Evolutionary conservation across 495 filamentous ascomycete species (phyloP).

Genomic region (Penicillium bialowiezense): DNA sequence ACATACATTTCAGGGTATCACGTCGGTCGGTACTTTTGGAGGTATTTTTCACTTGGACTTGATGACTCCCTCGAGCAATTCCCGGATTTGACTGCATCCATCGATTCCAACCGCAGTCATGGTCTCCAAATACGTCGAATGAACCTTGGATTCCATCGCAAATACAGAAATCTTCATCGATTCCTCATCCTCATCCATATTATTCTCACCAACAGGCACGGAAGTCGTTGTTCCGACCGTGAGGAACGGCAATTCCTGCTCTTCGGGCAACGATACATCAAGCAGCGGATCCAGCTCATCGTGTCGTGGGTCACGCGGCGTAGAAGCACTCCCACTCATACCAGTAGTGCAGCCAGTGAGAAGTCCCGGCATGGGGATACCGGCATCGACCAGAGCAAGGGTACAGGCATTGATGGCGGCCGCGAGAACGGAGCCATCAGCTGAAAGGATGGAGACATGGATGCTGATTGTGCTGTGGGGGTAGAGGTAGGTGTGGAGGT

Average conservation of each 20-base stretch:
- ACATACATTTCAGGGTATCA: constrained; percentile 21
- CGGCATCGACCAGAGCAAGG: constrained; percentile 89
- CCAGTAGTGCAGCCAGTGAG: constrained; percentile 85
- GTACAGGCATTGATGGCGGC: constrained; percentile 89
- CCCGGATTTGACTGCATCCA: constrained; percentile 81
- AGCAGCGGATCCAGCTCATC: constrained; percentile 82
- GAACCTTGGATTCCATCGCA: constrained; percentile 79
- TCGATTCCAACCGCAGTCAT: constrained; percentile 91
- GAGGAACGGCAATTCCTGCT: constrained; percentile 84
- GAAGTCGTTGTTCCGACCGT: constrained; percentile 77
- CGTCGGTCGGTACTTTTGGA: background rate
- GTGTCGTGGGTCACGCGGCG: constrained; percentile 48
- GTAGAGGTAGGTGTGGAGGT: constrained; percentile 81
- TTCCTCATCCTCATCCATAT: constrained; percentile 37
- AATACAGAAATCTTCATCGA: constrained; percentile 73
- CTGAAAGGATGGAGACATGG: constrained; percentile 79
- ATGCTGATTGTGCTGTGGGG: constrained; percentile 83
- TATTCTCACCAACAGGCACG: constrained; percentile 35
- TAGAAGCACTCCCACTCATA: constrained; percentile 62
- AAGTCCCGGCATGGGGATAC: constrained; percentile 90
- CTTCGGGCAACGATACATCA: constrained; percentile 82
- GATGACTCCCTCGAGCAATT: constrained; percentile 64
- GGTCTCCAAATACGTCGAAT: constrained; percentile 74
- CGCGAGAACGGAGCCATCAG: constrained; percentile 88
- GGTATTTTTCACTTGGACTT: constrained; percentile 16